Evolutionary conservation across 2,329 filamentous ascomycete genomes (phyloP), one percentile per base, ranked within the genome.

Genomic region (Metarhizium anisopliae): DNA sequence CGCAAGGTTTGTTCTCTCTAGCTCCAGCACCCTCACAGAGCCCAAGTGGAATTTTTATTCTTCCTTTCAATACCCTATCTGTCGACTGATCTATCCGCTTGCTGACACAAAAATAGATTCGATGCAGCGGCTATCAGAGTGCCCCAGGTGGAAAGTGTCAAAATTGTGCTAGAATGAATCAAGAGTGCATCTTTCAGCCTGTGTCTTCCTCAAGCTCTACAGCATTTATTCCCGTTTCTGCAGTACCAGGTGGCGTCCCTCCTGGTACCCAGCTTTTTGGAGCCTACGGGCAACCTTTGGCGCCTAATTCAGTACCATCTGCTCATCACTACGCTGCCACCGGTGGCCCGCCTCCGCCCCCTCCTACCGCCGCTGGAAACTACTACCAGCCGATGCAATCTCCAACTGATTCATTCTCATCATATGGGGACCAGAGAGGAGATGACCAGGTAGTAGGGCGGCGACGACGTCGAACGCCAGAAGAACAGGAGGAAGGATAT

Each of bases 151-250:
- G 80, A 11, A 82, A 83, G 60, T 84, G 81, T 60, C 77, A 80
- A 55, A 84, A 83, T 61, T 84, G 81, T 62, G 79, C 80, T 43
- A 80, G 82, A 59, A 82, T 83, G 70, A 80, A 81, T 51, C 81
- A 83, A 61, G 80, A 84, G 58, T 84, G 81, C 58, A 75, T 83
- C 14, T 83, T 84, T 57, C 80, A 83, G 62, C 81, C 80, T 0
- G 81, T 83, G 1, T 81, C 78, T 4, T 79, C 77, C 0, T 77
- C 78, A 11, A 76, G 77, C 43, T 78, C 78, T 5, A 80, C 80
- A 1, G 80, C 80, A 1, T 83, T 83, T 59, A 79, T 83, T 14
- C 80, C 81, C 1, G 77, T 84, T 5, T 81, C 79, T 2, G 80
- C 80, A 16, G 70, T 83, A 6, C 76, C 77, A n/a, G 79, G 79